phyloP scores from a whole-genome alignment of 2,329 filamentous ascomycete species.

The Cercospora zeae-maydis region DNA sequence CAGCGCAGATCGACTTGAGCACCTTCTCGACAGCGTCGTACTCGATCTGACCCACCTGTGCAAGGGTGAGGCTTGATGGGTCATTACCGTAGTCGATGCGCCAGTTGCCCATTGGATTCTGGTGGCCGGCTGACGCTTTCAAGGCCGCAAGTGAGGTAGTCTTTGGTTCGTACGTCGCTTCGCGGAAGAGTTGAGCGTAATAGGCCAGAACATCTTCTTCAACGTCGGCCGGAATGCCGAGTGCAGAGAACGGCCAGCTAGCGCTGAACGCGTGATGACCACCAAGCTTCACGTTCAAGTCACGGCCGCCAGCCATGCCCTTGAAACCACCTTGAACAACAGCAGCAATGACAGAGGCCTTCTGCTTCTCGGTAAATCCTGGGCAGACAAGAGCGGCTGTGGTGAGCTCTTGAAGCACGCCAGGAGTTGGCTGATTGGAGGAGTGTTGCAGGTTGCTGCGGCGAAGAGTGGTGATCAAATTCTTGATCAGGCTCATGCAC shows the following conservation, averaged over 20 bases:
- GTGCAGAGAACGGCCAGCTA: constrained; percentile 34
- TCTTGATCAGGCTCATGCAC: constrained; percentile 25
- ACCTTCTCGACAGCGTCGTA: constrained; percentile 26
- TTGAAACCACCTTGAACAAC: constrained; percentile 23
- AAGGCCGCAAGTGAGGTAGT: constrained; percentile 19
- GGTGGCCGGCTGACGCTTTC: constrained; percentile 15
- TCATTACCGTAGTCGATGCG: constrained; percentile 28
- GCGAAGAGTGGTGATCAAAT: constrained; percentile 28
- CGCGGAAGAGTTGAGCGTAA: constrained; percentile 29
- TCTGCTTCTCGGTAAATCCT: constrained; percentile 37
- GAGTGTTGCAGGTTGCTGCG: constrained; percentile 14
- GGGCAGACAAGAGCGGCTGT: constrained; percentile 33
- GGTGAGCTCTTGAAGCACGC: constrained; percentile 34
- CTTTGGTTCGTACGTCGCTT: constrained; percentile 16
- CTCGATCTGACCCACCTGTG: constrained; percentile 29
- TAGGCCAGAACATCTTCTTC: constrained; percentile 29
- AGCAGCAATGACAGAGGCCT: constrained; percentile 23
- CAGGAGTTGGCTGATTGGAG: constrained; percentile 22
- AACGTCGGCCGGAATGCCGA: constrained; percentile 25
- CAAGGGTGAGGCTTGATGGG: constrained; percentile 21
- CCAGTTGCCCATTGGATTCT: constrained; percentile 31
- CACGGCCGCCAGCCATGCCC: constrained; percentile 19
- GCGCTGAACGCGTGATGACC: constrained; percentile 20
- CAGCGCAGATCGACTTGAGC: constrained; percentile 18
- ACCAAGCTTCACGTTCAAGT: constrained; percentile 28